Evolutionary conservation across 768 basidiomycete species (phyloP), one percentile per base, ranked within the genome.

Genomic region (Pulveroboletus sp.): DNA sequence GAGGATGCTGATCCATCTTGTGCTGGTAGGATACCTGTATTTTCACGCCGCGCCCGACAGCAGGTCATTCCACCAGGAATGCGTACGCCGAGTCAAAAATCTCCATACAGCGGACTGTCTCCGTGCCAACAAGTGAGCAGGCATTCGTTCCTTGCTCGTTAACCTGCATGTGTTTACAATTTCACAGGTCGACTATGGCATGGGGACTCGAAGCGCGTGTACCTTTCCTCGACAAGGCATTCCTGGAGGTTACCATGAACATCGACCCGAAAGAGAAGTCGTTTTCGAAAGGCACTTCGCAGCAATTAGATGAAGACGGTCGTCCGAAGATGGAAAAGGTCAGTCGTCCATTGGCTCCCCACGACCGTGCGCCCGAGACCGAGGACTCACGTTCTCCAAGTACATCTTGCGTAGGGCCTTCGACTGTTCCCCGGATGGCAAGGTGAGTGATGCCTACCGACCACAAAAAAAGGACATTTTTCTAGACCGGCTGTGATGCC

Each of bases 141-240:
- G 21, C 9, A 38, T 15, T 2, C 37, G 26, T 40, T 43, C 39
- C 33, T 31, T 10, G 45, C 26, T 15, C 28, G 39, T 15, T 37
- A 28, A 36, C 28, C 26, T 31, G 53, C 26, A 39, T 33, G 8
- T 28, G 8, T 8, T 8, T 6, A 54, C 39, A 17, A n/a, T 38
- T 43, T 51, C 39, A 39, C 54, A 89, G 89, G 64, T 96, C 94
- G 26, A 98, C 96, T 8, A 98, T 99, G 96, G 96, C 96, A 1
- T 99, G 95, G 94, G 96, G 96, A 55, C 82, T 99, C 41, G 96
- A 99, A 68, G 93, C 93, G 3, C 91, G 96, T 42, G 96, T 99
- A 6, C 96, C 96, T 11, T 99, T 99, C 83, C 82, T 99, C 48
- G 96, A 99, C 77, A 95, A 93, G 73, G 74, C 81, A 14, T 99